Base-by-base conservation (phyloP, 768 basidiomycete genomes). In the Leccinum fibrillosum region DNA sequence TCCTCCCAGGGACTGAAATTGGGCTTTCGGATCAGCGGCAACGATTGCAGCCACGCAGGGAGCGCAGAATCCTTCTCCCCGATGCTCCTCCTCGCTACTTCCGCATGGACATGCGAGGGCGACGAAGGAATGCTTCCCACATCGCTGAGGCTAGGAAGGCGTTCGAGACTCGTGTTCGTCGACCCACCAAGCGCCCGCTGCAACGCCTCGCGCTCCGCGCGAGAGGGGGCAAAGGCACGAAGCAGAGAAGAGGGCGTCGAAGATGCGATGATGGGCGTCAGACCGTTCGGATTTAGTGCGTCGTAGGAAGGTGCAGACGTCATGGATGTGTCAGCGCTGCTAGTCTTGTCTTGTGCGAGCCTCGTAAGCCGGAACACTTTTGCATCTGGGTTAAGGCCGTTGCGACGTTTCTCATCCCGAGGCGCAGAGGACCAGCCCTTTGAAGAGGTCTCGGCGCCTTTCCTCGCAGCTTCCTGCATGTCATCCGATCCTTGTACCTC, bases 201-300 rank as follows among this genome's bases (percentile, higher is more conserved):
- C 32, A 94, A 80, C 52, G 82, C 91, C 73, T 92, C 88, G 45
- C 92, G 89, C 78, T 94, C 92, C 61, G 86, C 90, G 54, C 87
- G 89, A 61, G 91, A 93, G 32, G 91, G 92, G 35, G 90, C 91
- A 71, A 94, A 94, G 17, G 91, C 92, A 66, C 89, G 90, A 57
- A 90, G 77, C 21, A 85, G 73, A 30, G 80, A 81, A 49, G 73
- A 77, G 49, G 69, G 80, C 10, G 80, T 77, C 4, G 83, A 79
- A 3, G 79, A 68, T 1, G 77, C 63, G 1, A 62, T 44, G 50
- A 75, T 69, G 4, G 78, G 59, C 47, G 75, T 61, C 49, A 82
- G 73, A n/a, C 86, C 83, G 45, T 79, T 85, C 10, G 86, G 85
- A 64, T 86, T 86, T 35, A 87, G 74, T 17, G 81, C 81, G 59